Base-by-base conservation (phyloP, 176 grass and related monocot genomes). In the Phyllostachys edulis region DNA sequence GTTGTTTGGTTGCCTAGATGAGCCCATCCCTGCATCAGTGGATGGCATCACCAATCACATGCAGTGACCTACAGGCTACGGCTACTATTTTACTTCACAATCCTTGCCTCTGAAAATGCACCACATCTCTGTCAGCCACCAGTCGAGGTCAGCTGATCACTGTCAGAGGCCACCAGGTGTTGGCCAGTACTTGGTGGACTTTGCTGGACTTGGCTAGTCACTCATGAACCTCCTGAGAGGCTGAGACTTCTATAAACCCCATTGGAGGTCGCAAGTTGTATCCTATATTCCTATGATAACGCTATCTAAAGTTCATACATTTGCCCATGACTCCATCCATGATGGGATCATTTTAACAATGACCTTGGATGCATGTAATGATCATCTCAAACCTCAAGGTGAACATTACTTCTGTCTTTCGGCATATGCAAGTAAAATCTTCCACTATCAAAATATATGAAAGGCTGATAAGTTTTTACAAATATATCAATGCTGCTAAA, bases 381-480 rank as follows among this genome's bases (percentile, higher is more conserved):
- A 24, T 67, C 44, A 52, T 84, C 9, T 84, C 54, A 41, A 75
- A 14, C 65, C 8, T 75, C 54, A 41, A 75, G 32, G 69, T 39
- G 45, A 84, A 37, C 41, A 40, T 65, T 76, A 57, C 10, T 44
- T 71, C 1, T 9, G 20, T 20, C 52, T 79, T 50, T 50, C 39
- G 8, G 44, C 20, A 79, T 36, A 72, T 63, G 60, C 13, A 52
- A 29, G 47, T 56, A 50, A 26, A 41, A 38, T 49, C 27, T 79
- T 78, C 27, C 26, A 50, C 2, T 78, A 20, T 42, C 34, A 61
- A 55, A 42, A 66, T 64, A 29, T 55, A 27, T 47, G 20, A 50
- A 86, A 68, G 36, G 37, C 13, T n/a, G 7, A 26, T 24, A 44
- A 21, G 5, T 11, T 20, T 18, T 54, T 74, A 18, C 3, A 34